Evolutionary conservation across 352 stramenopile genomes (phyloP), one percentile per base, ranked within the genome.

Genomic region (Peronosclerospora sorghi): DNA sequence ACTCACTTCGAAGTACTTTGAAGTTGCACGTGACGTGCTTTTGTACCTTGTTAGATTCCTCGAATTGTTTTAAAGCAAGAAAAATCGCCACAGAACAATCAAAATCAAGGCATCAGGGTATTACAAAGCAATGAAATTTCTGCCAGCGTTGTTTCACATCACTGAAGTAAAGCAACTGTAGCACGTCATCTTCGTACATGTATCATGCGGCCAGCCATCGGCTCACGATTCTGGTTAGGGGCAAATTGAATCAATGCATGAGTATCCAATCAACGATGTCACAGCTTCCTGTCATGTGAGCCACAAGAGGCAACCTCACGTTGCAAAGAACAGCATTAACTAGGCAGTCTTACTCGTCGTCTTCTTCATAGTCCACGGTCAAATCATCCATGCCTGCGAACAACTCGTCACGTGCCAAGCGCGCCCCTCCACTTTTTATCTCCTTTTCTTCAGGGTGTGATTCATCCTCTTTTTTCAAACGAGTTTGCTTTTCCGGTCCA

Each of bases 331-430:
- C 26, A 37, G 32, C 48, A 50, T 29, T 54, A 29, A 30, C 14
- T 56, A 29, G 8, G 30, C 35, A 28, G 21, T 27, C 35, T 57
- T 60, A 72, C 45, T 78, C 66, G 35, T 86, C 74, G 45, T 87
- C 73, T 64, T 88, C 75, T 49, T 87, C 76, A 43, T 86, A 88
- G 59, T 88, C 76, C 41, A 88, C 76, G 54, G 75, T 66, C 54
- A 71, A 75, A 56, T 86, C 76, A 59, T 88, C 73, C 52, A 85
- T 77, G 41, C 79, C 71, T 35, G 73, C 71, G 39, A 77, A 73
- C 41, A 65, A 47, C 23, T 72, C 62, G 36, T 69, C 47, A 41
- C 47, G 58, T 37, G 57, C 47, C 42, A 62, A 44, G 13, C 58
- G 54, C n/a, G 43, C 42, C 19, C 53, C 58, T 42, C 36, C 54